Conservation (phyloP, 345 rosid species). For the Citropsis articulata region DNA sequence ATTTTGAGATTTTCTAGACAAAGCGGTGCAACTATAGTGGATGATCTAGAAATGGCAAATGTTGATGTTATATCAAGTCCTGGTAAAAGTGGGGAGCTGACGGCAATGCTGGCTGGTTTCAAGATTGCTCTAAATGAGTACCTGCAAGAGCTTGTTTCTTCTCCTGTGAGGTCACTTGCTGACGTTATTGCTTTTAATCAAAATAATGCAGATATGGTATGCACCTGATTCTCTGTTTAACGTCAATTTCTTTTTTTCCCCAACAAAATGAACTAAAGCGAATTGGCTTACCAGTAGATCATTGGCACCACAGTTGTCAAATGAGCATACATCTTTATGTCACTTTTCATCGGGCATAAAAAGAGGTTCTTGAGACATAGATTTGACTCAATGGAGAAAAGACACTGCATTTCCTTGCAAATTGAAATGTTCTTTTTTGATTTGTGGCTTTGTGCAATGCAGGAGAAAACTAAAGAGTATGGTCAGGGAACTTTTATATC, state of each 20-base stretch:
- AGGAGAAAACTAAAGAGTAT: conserved; percentile 34
- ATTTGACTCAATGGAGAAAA: no score
- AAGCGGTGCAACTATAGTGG: conserved; percentile 35
- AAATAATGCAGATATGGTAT: conserved; percentile 34
- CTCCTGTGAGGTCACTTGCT: conserved; percentile 38
- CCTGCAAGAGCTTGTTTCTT: conserved; percentile 28
- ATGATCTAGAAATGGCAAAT: conserved; percentile 23
- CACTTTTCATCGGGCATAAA: no score
- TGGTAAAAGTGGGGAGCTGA: conserved; percentile 6
- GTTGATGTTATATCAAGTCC: not conserved
- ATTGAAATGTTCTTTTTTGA: no score
- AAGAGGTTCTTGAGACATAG: no score
- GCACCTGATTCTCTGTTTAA: not conserved
- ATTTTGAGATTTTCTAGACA: conserved; percentile 9
- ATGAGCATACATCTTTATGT: not conserved
- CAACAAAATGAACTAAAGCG: not conserved
- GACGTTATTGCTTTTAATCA: conserved; percentile 34
- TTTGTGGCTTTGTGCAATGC: not conserved
- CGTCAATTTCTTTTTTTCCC: not conserved
- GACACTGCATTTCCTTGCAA: no score
- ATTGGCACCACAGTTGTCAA: conserved; percentile 10
- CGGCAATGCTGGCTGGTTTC: conserved; percentile 26
- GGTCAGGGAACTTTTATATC: conserved; percentile 24
- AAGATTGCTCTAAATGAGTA: conserved; percentile 31
- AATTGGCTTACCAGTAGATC: not conserved